Evolutionary conservation across 495 filamentous ascomycete species (phyloP), one percentile per base, ranked within the genome.

Genomic region (Neurospora sp.): DNA sequence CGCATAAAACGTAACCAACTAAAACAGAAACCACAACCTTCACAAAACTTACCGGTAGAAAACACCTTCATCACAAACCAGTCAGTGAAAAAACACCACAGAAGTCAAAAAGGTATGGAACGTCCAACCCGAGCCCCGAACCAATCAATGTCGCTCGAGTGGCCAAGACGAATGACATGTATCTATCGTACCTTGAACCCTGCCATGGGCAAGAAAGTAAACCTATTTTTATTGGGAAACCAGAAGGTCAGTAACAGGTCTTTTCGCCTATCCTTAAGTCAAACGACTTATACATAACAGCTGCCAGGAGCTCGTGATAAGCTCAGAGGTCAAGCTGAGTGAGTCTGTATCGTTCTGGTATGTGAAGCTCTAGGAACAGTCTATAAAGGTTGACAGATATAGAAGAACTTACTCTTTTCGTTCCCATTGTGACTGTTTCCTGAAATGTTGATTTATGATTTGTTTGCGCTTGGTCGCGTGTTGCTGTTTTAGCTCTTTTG

Each of bases 171-270:
- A 3, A 4, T 68, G 45, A 14, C 45, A 37, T 7, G 35, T 27
- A 20, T 20, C 9, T 42, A 20, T 68, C 74, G 22, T 70, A 86
- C 87, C 87, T 82, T 89, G 87, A 20, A 89, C 87, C 68, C 74
- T 70, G 27, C 87, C 87, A 74, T 89, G 87, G 20, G 83, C 87
- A 31, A 87, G 79, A 73, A 88, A 89, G 69, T 86, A 85, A 14
- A 87, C 81, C 86, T 88, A 48, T 35, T 3, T 3, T 16, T 14
- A 7, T 53, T 22, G 1, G 9, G n/a, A 6, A 48, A 14, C 12
- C 20, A 31, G 5, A 20, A 3, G 0, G 48, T 59, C 48, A 59
- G 12, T 27, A 59, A 59, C 27, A 27, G 45, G 10, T 53, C 45
- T 16, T 59, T 35, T 35, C 35, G 4, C 35, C 35, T 35, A 35